phyloP scores from a whole-genome alignment of 2,329 filamentous ascomycete species.

The Pseudocercospora cruenta region DNA sequence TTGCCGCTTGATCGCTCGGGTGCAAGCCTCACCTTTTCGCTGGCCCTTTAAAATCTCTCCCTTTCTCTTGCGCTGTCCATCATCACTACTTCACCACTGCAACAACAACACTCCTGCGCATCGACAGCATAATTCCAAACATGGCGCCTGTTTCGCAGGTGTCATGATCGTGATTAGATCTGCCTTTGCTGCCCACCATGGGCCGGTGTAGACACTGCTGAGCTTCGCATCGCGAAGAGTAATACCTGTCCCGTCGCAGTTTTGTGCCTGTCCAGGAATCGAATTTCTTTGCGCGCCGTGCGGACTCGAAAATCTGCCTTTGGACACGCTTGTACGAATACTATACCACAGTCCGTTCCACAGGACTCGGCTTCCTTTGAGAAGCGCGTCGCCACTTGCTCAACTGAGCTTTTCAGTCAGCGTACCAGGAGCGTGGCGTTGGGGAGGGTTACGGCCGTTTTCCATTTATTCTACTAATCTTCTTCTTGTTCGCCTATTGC shows the following conservation, averaged over 20 bases:
- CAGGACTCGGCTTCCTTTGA: slow-evolving; percentile 4
- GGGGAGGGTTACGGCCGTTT: slow-evolving; percentile 12
- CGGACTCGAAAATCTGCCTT: slow-evolving; percentile 1
- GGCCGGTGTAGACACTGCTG: slow-evolving; percentile 23
- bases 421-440: slow-evolving; percentile 9
- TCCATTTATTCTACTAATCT: slow-evolving; percentile 25
- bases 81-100: slow-evolving; percentile 6
- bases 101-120: slow-evolving; percentile 17
- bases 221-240: slow-evolving; percentile 21
- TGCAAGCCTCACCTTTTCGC: background rate
- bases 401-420: slow-evolving; percentile 5
- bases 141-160: slow-evolving; percentile 22
- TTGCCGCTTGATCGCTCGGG: background rate
- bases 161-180: slow-evolving; percentile 17
- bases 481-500: slow-evolving; percentile 14
- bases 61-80: slow-evolving; percentile 5
- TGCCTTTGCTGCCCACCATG: slow-evolving; percentile 18
- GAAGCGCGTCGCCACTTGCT: slow-evolving; percentile 5
- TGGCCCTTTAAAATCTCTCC: background rate
- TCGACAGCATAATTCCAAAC: slow-evolving; percentile 17
- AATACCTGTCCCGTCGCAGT: slow-evolving; percentile 10
- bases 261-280: slow-evolving; percentile 4
- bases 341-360: background rate
- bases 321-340: background rate
- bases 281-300: background rate